Percentiles rank a stretch among this genome's conserved stretches.
Evolutionary conservation across 2,329 filamentous ascomycete genomes (phyloP).

Genomic region (Colletotrichum caudatum): DNA sequence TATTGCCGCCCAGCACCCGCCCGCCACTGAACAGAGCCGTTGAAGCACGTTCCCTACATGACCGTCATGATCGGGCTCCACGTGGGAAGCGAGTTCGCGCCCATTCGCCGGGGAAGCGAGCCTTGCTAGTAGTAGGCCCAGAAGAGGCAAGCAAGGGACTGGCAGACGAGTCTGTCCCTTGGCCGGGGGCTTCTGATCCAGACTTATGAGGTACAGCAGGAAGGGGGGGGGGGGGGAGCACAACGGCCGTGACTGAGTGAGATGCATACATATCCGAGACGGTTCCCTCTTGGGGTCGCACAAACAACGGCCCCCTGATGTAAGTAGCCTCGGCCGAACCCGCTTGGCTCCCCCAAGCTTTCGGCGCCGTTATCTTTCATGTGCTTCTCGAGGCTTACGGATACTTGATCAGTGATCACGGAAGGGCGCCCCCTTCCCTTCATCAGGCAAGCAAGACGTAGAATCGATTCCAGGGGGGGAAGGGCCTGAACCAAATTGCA

Average conservation of each 20-base stretch:
- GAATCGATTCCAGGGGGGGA: background rate
- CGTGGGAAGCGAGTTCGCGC: background rate
- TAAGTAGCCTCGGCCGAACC: background rate
- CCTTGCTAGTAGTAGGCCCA: background rate
- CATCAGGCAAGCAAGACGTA: background rate
- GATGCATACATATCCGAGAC: too few species aligned
- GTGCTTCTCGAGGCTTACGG: background rate
- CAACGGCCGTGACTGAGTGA: background rate
- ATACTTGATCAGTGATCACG: background rate
- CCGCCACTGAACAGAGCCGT: background rate
- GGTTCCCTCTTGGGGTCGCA: too few species aligned
- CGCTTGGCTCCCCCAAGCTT: background rate
- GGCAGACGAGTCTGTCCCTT: background rate
- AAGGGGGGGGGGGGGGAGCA: too few species aligned
- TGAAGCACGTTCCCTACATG: constrained; percentile 8
- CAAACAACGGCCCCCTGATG: background rate
- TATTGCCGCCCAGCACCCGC: background rate
- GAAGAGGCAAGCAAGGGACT: too few species aligned
- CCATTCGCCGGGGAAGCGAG: background rate
- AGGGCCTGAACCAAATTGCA: background rate
- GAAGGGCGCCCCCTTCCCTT: background rate
- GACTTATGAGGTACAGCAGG: too few species aligned
- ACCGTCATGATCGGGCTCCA: constrained; percentile 6
- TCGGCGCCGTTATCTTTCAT: background rate
- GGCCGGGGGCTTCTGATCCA: too few species aligned